phyloP scores from a whole-genome alignment of 2,329 filamentous ascomycete species.

The Calonectria fujianensis region DNA sequence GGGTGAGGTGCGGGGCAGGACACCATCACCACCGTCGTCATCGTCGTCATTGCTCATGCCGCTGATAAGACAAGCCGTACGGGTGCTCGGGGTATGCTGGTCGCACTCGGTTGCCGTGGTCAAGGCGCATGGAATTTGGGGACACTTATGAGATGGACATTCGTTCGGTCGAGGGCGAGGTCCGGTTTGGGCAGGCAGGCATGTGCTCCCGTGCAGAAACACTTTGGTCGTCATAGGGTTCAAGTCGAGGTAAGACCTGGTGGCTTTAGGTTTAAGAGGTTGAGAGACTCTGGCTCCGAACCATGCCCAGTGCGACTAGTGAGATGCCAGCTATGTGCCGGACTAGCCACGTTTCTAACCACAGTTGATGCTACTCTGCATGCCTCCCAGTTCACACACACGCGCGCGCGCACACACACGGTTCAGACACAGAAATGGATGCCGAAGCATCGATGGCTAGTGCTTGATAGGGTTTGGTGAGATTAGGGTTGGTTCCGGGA shows the following conservation, averaged over 20 bases:
- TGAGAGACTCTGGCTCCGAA: not conserved
- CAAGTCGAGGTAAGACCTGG: conserved; percentile 17
- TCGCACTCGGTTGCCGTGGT: not conserved
- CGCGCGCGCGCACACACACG: not conserved
- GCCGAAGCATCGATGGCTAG: conserved; percentile 6
- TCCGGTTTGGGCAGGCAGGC: conserved; percentile 16
- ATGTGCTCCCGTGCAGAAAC: not conserved
- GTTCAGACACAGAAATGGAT: not conserved
- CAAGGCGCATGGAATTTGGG: not conserved
- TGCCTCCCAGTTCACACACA: not conserved
- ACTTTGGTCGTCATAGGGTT: conserved; percentile 15
- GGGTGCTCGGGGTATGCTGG: not conserved
- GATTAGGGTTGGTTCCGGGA: conserved; percentile 20
- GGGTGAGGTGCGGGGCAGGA: conserved; percentile 35
- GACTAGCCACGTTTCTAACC: conserved; percentile 17
- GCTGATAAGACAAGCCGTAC: not conserved
- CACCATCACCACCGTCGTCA: conserved; percentile 22
- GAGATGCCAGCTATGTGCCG: not conserved
- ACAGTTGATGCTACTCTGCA: conserved; percentile 6
- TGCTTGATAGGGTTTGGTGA: conserved; percentile 1
- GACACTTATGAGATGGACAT: not conserved
- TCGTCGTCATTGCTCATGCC: not conserved
- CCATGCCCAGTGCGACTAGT: conserved; percentile 17
- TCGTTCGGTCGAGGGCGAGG: not conserved
- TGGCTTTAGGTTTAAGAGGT: conserved; percentile 2